Evolutionary conservation across 495 filamentous ascomycete species (phyloP).

Genomic region (Aspergillus sclerotioniger): DNA sequence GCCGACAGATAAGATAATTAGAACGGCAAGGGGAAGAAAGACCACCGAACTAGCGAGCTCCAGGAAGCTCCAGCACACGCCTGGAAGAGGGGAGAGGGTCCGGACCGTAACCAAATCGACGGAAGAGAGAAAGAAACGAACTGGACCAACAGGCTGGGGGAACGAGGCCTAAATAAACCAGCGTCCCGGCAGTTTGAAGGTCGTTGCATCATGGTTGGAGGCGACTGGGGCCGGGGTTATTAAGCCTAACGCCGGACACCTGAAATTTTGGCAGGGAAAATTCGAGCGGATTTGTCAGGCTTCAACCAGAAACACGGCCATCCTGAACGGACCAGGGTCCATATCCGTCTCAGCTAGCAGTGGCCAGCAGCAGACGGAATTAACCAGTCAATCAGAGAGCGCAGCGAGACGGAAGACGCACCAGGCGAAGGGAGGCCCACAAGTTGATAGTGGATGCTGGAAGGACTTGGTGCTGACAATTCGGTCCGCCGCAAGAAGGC

Average conservation of each 20-base stretch:
- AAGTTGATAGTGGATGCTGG: too few species aligned
- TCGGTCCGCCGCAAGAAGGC: not conserved
- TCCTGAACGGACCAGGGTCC: not conserved
- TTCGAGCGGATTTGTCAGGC: constrained; percentile 2
- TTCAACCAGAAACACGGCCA: not conserved
- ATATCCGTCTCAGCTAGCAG: not conserved
- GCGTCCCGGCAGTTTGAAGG: too few species aligned
- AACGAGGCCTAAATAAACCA: not conserved
- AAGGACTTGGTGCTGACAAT: not conserved
- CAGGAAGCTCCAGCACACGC: not conserved
- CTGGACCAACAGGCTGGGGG: not conserved
- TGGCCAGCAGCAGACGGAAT: not conserved
- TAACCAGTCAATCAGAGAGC: not conserved
- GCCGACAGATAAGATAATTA: not conserved
- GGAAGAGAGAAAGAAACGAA: not conserved
- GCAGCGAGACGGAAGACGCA: not conserved
- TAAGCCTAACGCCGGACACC: not conserved
- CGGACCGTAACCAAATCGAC: not conserved
- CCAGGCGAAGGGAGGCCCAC: not conserved
- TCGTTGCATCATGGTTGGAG: constrained; percentile 4
- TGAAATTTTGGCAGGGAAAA: not conserved
- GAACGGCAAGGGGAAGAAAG: not conserved
- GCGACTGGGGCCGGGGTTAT: not conserved
- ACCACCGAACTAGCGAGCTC: not conserved
- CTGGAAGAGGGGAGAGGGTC: not conserved